Evolutionary conservation across 2,329 filamentous ascomycete genomes (phyloP).

Genomic region (Talaromyces amestolkiae): DNA sequence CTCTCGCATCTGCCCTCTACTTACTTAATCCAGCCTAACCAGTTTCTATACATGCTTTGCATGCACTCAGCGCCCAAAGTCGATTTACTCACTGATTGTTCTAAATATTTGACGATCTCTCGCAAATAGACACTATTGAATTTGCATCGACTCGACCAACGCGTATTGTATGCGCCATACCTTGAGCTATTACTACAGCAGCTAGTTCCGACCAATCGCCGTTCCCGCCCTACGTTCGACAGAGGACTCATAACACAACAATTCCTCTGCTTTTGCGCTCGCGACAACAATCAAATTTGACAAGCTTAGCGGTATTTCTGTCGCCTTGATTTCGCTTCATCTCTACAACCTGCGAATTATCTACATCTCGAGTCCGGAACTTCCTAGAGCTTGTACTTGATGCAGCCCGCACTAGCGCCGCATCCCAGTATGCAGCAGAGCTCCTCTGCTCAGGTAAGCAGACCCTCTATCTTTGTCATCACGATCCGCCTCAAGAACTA

Average conservation of each 20-base stretch:
- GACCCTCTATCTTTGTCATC: conserved; percentile 37
- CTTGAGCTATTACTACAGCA: conserved; percentile 7
- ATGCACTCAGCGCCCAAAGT: background rate
- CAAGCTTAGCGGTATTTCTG: background rate
- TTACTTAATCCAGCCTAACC: conserved; percentile 21
- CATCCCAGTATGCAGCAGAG: conserved; percentile 50
- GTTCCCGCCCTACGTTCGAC: conserved; percentile 6
- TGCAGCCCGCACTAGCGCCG: conserved; percentile 50
- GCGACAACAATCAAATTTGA: background rate
- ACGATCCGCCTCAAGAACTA: background rate
- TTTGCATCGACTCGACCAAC: background rate
- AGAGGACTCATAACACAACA: background rate
- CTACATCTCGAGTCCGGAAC: background rate
- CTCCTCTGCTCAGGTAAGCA: conserved; percentile 56
- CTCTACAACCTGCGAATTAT: background rate
- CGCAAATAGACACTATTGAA: background rate
- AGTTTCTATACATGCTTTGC: conserved; percentile 11
- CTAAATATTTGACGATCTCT: background rate
- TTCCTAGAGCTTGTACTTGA: conserved; percentile 26
- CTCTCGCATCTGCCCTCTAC: background rate
- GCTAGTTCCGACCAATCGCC: conserved; percentile 18
- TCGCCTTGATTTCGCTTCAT: background rate
- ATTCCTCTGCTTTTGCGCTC: background rate
- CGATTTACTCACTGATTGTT: background rate
- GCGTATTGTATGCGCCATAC: background rate